These are phyloP conservation scores for Penstemon barbatus DNA, from an alignment of 257 asterid species.

Conservation along the genomic window DNA sequence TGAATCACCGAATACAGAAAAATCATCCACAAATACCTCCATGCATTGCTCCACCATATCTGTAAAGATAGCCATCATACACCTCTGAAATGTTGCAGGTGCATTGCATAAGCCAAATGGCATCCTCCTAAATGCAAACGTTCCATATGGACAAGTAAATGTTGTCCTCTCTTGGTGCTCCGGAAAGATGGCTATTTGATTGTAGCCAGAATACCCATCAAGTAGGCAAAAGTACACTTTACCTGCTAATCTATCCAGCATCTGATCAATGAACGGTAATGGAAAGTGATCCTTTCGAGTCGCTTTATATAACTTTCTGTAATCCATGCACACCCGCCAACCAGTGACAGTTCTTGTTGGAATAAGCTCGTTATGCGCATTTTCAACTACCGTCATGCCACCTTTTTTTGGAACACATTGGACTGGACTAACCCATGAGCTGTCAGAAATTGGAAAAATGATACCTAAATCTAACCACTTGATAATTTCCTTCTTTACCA, in stretches of 20 bases:
- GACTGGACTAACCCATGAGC: no score
- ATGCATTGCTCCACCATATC: neutral
- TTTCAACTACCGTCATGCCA: no score
- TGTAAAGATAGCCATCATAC: conserved; percentile 3
- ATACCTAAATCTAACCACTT: no score
- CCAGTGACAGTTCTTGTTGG: no score
- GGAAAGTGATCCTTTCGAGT: no score
- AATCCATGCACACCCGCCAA: no score
- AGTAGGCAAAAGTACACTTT: neutral
- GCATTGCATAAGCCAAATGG: conserved; percentile 9
- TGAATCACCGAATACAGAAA: neutral
- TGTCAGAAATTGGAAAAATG: no score
- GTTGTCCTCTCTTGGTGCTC: neutral
- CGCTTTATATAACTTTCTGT: no score
- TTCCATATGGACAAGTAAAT: neutral
- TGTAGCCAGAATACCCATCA: neutral
- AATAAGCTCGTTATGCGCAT: no score
- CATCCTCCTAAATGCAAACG: conserved; percentile 16
- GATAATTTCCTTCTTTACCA: no score
- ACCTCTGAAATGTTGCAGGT: neutral
- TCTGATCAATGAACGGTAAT: neutral
- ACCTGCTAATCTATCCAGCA: neutral
- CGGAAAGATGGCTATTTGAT: neutral
- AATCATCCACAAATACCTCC: conserved; percentile 9
- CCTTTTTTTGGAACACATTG: no score